phyloP scores from a whole-genome alignment of 2,329 filamentous ascomycete genomes.

The Alternaria triticina region DNA sequence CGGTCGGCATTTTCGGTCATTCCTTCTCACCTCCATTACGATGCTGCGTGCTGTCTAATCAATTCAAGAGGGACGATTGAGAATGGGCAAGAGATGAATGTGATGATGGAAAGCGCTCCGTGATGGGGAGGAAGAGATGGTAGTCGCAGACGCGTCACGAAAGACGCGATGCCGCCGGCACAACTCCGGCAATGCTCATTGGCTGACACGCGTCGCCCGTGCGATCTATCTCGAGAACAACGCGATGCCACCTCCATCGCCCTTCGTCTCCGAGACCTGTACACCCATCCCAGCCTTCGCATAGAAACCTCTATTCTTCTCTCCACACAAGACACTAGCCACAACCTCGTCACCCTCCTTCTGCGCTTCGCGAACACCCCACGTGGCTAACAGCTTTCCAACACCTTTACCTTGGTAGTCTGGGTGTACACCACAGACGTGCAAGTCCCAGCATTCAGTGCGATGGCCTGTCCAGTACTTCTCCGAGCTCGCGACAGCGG shows the following conservation, averaged over 20 bases:
- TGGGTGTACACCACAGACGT: slow-evolving; percentile 42
- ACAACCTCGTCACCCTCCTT: slow-evolving; percentile 32
- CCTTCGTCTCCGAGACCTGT: slow-evolving; percentile 12
- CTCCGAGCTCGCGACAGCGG: slow-evolving; percentile 26
- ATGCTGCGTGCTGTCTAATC: background rate
- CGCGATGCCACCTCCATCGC: slow-evolving; percentile 19
- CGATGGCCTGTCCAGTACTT: slow-evolving; percentile 34
- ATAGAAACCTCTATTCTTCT: slow-evolving; percentile 40
- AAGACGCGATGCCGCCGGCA: background rate
- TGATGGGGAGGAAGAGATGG: background rate
- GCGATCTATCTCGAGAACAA: slow-evolving; percentile 24
- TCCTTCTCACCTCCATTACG: background rate
- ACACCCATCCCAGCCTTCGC: slow-evolving; percentile 26
- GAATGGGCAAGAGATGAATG: too few relatives aligned
- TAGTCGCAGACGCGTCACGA: background rate
- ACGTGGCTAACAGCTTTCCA: slow-evolving; percentile 47
- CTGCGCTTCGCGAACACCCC: slow-evolving; percentile 46
- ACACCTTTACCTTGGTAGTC: slow-evolving; percentile 46
- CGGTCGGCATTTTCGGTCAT: background rate
- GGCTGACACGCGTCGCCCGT: background rate
- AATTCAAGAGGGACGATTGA: background rate
- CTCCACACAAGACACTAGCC: slow-evolving; percentile 38
- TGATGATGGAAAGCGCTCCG: background rate
- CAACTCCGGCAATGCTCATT: background rate
- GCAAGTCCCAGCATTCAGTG: slow-evolving; percentile 35